Evolutionary conservation across 2,329 filamentous ascomycete genomes (phyloP), one percentile per base, ranked within the genome.

Genomic region (Curvularia spicifera): DNA sequence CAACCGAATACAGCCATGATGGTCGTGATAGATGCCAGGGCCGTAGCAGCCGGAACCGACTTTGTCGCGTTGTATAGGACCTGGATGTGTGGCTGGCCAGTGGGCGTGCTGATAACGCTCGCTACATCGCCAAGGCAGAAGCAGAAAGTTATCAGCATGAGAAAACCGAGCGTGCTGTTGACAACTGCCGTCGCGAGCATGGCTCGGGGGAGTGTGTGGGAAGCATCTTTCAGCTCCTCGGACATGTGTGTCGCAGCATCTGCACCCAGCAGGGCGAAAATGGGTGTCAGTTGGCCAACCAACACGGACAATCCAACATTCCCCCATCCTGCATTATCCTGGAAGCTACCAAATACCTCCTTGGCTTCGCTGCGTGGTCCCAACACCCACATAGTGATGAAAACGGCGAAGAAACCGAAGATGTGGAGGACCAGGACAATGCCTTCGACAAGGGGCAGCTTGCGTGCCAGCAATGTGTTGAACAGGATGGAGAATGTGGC

Each of bases 401-500:
- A 70, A 51, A 84, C 77, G 2, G 78, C 82, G 59, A 84, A 80
- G 62, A 84, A 81, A 1, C 82, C 82, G 28, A 80, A 70, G 28
- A 84, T 73, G 54, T 84, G 83, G 2, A 85, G 62, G 13, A 82
- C 70, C 1, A 83, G 70, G 28, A 82, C 73, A 7, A 78, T 65
- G 3, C 78, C 78, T 67, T 85, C 83, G 24, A 83, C 67, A 3
- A 78, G 66, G 1, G 82, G 82, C 1, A 84, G 71, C 6, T 79
- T 68, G 8, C 74, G 74, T 1, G 79, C 79, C 5, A 79, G 72
- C 4, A 81, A 68, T 0, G 78, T 79, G 65, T 85, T 84, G 61
- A 82, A 77, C 5, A 73, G 56, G 10, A 79, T 68, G 2, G 75
- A 70, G 33, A 81, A 68, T 0, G 70, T 46, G 2, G 78, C 70